phyloP scores from a whole-genome alignment of 2,329 filamentous ascomycete species.

The Sarocladium brachiariae region DNA sequence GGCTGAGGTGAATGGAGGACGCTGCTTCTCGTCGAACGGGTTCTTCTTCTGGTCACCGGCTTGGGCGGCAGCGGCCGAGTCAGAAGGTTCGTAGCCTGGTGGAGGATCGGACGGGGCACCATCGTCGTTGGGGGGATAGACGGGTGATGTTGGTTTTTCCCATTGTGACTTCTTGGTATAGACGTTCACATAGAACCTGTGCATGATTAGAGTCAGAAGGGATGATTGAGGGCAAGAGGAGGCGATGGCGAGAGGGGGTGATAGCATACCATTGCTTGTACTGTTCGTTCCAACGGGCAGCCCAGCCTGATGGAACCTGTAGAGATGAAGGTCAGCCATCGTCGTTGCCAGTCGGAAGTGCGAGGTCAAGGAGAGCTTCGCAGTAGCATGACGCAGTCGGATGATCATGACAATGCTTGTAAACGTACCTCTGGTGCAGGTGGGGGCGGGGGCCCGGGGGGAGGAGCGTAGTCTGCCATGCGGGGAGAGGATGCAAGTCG shows the following conservation, averaged over 20 bases:
- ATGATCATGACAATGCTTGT: neutral
- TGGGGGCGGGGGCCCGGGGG: constrained; percentile 48
- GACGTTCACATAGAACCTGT: constrained; percentile 85
- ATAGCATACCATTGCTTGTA: constrained; percentile 71
- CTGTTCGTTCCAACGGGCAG: constrained; percentile 76
- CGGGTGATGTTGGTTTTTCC: constrained; percentile 71
- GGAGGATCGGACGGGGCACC: constrained; percentile 52
- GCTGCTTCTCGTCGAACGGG: constrained; percentile 49
- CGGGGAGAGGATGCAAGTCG: neutral
- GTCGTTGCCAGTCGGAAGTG: neutral
- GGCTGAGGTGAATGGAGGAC: constrained; percentile 25
- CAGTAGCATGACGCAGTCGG: too few relatives aligned
- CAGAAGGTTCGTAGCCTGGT: constrained; percentile 54
- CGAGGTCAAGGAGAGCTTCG: too few relatives aligned
- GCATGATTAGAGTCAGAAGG: constrained; percentile 27
- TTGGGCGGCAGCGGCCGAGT: constrained; percentile 25
- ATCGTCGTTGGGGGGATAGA: constrained; percentile 40
- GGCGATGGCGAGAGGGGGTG: too few relatives aligned
- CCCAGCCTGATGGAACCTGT: constrained; percentile 63
- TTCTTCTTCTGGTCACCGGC: constrained; percentile 57
- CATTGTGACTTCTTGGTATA: constrained; percentile 86
- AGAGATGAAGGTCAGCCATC: constrained; percentile 33
- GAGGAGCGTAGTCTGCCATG: constrained; percentile 50
- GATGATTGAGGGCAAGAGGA: neutral
- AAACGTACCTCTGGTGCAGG: constrained; percentile 8